Evolutionary conservation across 805 yeast genomes (phyloP).

Genomic region (Myxozyma melibiosi): DNA sequence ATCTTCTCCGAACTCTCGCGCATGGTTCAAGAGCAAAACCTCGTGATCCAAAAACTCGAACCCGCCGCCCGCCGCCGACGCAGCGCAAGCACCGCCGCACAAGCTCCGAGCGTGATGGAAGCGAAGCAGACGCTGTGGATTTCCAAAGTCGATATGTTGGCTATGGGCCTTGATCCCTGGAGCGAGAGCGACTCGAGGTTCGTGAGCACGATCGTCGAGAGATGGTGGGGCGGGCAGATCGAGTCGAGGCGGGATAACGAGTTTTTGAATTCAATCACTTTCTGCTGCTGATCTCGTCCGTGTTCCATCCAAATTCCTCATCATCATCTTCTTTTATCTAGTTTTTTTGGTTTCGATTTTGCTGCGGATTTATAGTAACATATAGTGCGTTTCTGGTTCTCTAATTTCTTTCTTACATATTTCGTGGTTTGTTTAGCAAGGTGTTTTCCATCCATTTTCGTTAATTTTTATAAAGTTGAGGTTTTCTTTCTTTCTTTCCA

Average conservation of each 20-base stretch:
- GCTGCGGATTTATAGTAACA: too few species aligned
- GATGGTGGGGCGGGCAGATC: slow-evolving; percentile 55
- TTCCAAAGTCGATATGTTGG: slow-evolving; percentile 50
- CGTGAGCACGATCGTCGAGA: slow-evolving; percentile 46
- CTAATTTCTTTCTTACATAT: neutral
- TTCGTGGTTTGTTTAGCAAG: neutral
- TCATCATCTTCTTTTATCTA: neutral
- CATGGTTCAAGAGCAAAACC: slow-evolving; percentile 27
- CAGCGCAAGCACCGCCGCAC: neutral
- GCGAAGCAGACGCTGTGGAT: slow-evolving; percentile 27
- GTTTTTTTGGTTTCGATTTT: neutral
- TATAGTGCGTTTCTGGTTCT: too few species aligned
- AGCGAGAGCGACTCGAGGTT: slow-evolving; percentile 51
- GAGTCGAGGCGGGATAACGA: slow-evolving; percentile 38
- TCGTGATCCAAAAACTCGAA: slow-evolving; percentile 18
- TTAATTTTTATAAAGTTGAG: neutral
- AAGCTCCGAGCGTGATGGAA: neutral
- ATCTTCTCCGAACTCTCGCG: slow-evolving; percentile 24
- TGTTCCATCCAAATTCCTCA: too few species aligned
- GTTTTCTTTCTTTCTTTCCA: neutral
- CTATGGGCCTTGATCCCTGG: slow-evolving; percentile 63
- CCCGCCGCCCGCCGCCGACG: slow-evolving; percentile 9
- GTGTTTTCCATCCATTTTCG: neutral
- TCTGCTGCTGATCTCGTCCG: slow-evolving; percentile 36
- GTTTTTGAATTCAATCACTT: slow-evolving; percentile 38